These are phyloP conservation scores for Saxophila tyrrhenica DNA, from an alignment of 495 filamentous ascomycete genomes.

Conservation along the genomic window DNA sequence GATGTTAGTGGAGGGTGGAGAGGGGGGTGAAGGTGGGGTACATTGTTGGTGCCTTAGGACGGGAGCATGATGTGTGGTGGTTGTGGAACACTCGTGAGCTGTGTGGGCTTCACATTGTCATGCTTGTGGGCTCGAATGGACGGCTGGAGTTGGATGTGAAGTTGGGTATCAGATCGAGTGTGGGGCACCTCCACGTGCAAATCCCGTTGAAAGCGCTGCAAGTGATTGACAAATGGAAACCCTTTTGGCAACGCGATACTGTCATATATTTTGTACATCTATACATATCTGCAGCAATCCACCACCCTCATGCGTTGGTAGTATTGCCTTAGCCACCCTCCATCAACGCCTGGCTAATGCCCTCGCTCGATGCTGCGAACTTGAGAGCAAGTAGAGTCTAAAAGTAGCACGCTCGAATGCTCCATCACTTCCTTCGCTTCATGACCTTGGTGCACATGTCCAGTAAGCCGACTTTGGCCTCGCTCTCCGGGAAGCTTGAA, in stretches of 20 bases:
- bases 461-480: constrained; percentile 79
- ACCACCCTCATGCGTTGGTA: too few relatives aligned
- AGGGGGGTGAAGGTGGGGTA: background rate
- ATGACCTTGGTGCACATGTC: constrained; percentile 91
- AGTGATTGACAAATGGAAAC: too few relatives aligned
- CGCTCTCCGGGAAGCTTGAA: constrained; percentile 70
- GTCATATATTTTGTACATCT: background rate
- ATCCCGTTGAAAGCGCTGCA: background rate
- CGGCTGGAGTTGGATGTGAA: background rate
- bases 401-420: background rate
- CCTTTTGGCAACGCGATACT: too few relatives aligned
- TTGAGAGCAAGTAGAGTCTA: background rate
- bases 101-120: too few relatives aligned
- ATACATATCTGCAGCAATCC: too few relatives aligned
- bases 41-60: too few relatives aligned
- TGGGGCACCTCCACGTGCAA: background rate
- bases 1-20: background rate
- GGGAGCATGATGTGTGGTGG: too few relatives aligned
- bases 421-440: constrained; percentile 65
- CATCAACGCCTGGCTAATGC: background rate
- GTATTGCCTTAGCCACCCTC: too few relatives aligned
- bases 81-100: too few relatives aligned
- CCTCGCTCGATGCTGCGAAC: background rate
- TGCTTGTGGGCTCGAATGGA: too few relatives aligned
- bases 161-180: background rate